Conservation (phyloP, 1,284 basidiomycete genomes). For the Cystobasidium slooffiae region DNA sequence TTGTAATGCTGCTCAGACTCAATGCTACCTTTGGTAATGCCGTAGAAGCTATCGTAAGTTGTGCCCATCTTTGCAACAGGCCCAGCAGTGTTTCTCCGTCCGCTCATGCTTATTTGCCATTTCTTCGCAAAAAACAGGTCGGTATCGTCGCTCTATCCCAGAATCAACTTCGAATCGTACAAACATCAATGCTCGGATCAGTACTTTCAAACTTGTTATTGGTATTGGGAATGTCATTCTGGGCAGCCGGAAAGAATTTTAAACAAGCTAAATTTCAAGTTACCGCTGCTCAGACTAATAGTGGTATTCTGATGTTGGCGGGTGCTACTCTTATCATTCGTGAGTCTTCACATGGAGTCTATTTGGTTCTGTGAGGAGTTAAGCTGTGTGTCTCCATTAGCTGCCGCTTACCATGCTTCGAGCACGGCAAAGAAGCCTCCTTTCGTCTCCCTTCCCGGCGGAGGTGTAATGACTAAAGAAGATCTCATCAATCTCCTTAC, state of each 20-base stretch:
- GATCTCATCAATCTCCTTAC: constrained; percentile 15
- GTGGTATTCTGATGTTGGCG: constrained; percentile 51
- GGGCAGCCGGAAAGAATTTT: constrained; percentile 67
- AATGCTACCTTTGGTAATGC: constrained; percentile 58
- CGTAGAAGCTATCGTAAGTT: constrained; percentile 57
- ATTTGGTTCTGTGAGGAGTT: constrained; percentile 61
- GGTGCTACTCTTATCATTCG: constrained; percentile 54
- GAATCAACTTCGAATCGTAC: constrained; percentile 80
- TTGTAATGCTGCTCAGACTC: constrained; percentile 12
- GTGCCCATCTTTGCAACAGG: neutral
- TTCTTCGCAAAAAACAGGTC: constrained; percentile 35
- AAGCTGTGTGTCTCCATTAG: neutral
- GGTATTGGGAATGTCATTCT: constrained; percentile 81
- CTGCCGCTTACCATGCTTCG: constrained; percentile 37
- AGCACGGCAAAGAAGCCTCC: constrained; percentile 22
- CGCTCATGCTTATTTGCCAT: neutral
- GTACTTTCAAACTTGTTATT: constrained; percentile 71
- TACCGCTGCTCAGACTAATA: constrained; percentile 83
- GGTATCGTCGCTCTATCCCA: constrained; percentile 66
- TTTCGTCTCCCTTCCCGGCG: constrained; percentile 1
- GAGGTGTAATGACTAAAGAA: constrained; percentile 24
- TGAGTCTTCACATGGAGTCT: constrained; percentile 39
- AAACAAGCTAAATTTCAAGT: constrained; percentile 74
- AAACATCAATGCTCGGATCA: constrained; percentile 67
- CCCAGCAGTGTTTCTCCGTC: no score